Base-by-base conservation (phyloP, 208 protist species). In the Trypanosoma vivax region DNA sequence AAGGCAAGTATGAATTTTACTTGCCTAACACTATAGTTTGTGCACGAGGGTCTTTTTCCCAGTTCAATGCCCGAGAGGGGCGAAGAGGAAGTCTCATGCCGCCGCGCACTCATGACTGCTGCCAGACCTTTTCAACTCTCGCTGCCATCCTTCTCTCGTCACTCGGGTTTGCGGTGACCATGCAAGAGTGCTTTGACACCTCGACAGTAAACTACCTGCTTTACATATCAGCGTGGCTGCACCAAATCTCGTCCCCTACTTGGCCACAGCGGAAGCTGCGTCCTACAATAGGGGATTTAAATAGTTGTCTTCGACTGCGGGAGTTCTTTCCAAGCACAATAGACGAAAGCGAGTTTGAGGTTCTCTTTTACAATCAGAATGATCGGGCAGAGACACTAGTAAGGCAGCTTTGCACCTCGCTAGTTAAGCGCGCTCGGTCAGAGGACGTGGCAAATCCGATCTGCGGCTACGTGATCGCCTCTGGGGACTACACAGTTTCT, bases 401-500 rank as follows among this genome's bases (percentile, higher is more conserved):
- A 37, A 52, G 70, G 50, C 53, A 65, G 16, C 69, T 91, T 64
- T 90, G 83, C 58, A 40, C 45, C 35, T 16, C 49, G 1, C 50
- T 55, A 16, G 14, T 39, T 0, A 70, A 67, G 40, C 45, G 54
- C 6, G 19, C 14, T 30, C 53, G 45, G 45, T 16, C 41, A 14
- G 24, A 23, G 9, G 45, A 61, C 28, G 40, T 21, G 21, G 42
- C 24, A 34, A 19, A 45, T 42, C 71, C 77, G 1, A 70, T 83
- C 1, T 89, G 85, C 50, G 87, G 87, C 39, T 94, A 94, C 53
- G 73, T 94, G 10, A 87, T 94, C 59, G 87, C 90, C 0, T 91
- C 87, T 6, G 87, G 87, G 0, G 83, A 94, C 37, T 94, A 94
- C 60, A 90, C 87, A 11, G 65, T 94, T 2, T 90, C 83, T 21